Evolutionary conservation across 2,329 filamentous ascomycete genomes (phyloP).

Genomic region (Neoscytalidium dimidiatum): DNA sequence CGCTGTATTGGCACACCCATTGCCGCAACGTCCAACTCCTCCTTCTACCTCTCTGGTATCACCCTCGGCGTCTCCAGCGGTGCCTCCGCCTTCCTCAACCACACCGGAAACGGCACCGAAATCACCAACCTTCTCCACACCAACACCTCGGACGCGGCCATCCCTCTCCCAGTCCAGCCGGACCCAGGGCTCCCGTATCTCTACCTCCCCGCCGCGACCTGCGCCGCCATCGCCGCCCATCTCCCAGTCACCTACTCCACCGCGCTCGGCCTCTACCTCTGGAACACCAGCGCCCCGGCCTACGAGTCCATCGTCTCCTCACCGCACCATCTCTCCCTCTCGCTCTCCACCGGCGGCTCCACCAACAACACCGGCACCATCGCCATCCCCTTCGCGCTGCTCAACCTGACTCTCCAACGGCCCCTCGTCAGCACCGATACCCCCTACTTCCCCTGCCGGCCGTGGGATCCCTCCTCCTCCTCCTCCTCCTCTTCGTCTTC

Average conservation of each 20-base stretch:
- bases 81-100: constrained; percentile 10
- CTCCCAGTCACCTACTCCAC: constrained; percentile 30
- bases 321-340: constrained; percentile 44
- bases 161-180: neutral
- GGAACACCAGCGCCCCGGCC: constrained; percentile 30
- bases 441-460: constrained; percentile 49
- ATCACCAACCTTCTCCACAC: neutral
- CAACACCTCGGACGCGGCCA: neutral
- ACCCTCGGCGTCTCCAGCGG: constrained; percentile 41
- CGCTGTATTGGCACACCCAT: constrained; percentile 30
- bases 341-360: constrained; percentile 27
- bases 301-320: constrained; percentile 46
- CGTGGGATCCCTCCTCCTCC: constrained; percentile 28
- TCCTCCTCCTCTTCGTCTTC: too few species aligned
- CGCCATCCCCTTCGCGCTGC: constrained; percentile 41
- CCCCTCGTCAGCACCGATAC: constrained; percentile 32
- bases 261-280: constrained; percentile 28
- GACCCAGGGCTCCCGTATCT: constrained; percentile 25
- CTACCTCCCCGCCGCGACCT: constrained; percentile 24
- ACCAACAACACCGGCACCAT: constrained; percentile 31
- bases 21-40: constrained; percentile 23
- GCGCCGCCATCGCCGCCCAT: constrained; percentile 28
- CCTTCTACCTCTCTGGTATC: constrained; percentile 38
- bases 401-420: constrained; percentile 27
- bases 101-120: neutral